Evolutionary conservation across 371 early-diverging fungal genomes (phyloP).

Genomic region (Mucor irregularis): DNA sequence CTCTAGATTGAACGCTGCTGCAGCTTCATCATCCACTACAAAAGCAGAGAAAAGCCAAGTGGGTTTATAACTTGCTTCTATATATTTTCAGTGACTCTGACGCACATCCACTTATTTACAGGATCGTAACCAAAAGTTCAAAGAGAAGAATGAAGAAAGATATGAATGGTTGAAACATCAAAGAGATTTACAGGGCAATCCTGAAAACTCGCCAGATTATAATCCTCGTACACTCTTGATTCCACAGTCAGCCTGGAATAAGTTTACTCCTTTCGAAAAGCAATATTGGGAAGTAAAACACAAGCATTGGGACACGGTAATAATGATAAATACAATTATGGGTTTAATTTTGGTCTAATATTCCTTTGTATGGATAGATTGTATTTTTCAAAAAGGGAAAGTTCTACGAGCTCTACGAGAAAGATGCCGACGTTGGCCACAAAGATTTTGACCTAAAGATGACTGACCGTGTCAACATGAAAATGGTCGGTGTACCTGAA

Average conservation of each 20-base stretch:
- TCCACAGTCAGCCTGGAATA: constrained; percentile 76
- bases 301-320: constrained; percentile 92
- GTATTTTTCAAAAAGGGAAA: constrained; percentile 99
- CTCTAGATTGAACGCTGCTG: constrained; percentile 7
- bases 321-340: not conserved
- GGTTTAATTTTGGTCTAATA: not conserved
- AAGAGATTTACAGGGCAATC: constrained; percentile 76
- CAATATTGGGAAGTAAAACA: constrained; percentile 99
- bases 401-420: constrained; percentile 99
- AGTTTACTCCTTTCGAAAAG: constrained; percentile 96
- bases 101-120: too few species aligned
- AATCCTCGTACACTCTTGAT: constrained; percentile 95
- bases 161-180: constrained; percentile 87
- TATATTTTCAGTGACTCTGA: too few species aligned
- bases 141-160: constrained; percentile 83
- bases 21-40: not conserved
- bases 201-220: constrained; percentile 79
- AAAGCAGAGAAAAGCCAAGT: not conserved
- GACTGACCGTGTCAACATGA: constrained; percentile 98
- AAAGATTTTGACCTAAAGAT: constrained; percentile 96
- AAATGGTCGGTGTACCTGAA: constrained; percentile 99
- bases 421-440: constrained; percentile 99
- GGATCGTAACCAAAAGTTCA: constrained; percentile 57
- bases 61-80: too few species aligned
- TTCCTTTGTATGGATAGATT: too few species aligned